A percentile compares a stretch with the other conserved stretches of the same genome.
phyloP scores from a whole-genome alignment of 352 stramenopile genomes.

The Pythium plurisporium region DNA sequence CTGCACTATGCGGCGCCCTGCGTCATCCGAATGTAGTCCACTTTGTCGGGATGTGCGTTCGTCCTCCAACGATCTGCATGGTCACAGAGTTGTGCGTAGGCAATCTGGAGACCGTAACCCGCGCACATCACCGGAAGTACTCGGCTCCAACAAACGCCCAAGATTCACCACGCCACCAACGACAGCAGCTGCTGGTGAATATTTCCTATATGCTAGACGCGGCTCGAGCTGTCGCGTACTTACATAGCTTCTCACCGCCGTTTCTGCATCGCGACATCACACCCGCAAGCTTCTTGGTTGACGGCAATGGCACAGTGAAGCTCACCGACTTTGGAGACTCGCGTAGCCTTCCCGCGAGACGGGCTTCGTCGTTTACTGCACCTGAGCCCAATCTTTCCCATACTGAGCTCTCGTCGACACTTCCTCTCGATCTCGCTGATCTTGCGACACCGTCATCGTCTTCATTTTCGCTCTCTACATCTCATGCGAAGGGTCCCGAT shows the following conservation, averaged over 20 bases:
- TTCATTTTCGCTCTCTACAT: constrained; percentile 22
- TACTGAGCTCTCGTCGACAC: background rate
- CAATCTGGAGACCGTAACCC: constrained; percentile 51
- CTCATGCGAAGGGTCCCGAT: constrained; percentile 14
- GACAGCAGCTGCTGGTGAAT: constrained; percentile 42
- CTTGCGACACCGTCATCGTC: constrained; percentile 1
- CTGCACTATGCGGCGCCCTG: constrained; percentile 56
- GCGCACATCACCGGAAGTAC: background rate
- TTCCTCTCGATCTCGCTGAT: background rate
- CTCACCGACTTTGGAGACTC: constrained; percentile 6
- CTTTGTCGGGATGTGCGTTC: constrained; percentile 80
- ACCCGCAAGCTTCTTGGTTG: constrained; percentile 68
- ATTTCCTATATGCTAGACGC: constrained; percentile 26
- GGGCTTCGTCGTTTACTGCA: background rate
- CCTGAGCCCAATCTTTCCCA: background rate
- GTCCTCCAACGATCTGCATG: constrained; percentile 54
- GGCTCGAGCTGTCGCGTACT: constrained; percentile 56
- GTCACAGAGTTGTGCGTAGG: constrained; percentile 38
- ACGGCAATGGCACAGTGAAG: constrained; percentile 33
- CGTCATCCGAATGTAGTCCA: constrained; percentile 72
- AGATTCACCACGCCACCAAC: constrained; percentile 25
- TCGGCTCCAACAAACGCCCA: too few relatives aligned
- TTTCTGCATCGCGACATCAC: constrained; percentile 82
- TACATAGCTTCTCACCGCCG: constrained; percentile 23
- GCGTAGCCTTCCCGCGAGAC: background rate